A percentile compares a stretch with the other conserved stretches of the same genome.
These are phyloP conservation scores for Copromyces sp. DNA, from an alignment of 495 filamentous ascomycete species.

Conservation along the genomic window DNA sequence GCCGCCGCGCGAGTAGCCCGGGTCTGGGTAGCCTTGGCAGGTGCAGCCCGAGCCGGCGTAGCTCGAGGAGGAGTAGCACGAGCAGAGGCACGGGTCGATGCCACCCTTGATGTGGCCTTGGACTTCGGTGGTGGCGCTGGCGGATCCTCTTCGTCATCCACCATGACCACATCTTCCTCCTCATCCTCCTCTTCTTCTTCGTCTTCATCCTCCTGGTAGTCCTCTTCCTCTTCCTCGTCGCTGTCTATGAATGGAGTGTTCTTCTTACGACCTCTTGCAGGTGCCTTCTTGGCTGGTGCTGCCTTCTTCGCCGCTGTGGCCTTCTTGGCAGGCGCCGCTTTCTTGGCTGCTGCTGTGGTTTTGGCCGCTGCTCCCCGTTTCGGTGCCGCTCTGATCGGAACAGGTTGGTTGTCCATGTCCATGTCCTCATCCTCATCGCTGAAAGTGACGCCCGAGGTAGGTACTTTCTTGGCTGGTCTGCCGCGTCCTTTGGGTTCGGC, in stretches of 20 bases:
- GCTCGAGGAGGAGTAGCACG: slow-evolving; percentile 13
- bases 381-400: slow-evolving; percentile 17
- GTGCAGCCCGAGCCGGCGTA: slow-evolving; percentile 13
- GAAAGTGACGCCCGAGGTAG: slow-evolving; percentile 7
- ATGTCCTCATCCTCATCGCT: slow-evolving; percentile 30
- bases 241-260: slow-evolving; percentile 46
- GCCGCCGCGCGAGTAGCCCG: slow-evolving; percentile 24
- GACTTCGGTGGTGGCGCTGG: slow-evolving; percentile 18
- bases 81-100: not conserved
- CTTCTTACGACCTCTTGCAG: slow-evolving; percentile 35
- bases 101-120: not conserved
- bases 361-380: slow-evolving; percentile 29
- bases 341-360: slow-evolving; percentile 31
- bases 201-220: slow-evolving; percentile 53
- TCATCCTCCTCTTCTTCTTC: slow-evolving; percentile 51
- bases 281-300: slow-evolving; percentile 25
- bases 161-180: slow-evolving; percentile 52
- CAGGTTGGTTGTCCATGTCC: slow-evolving; percentile 24
- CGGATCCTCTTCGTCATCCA: slow-evolving; percentile 52
- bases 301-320: slow-evolving; percentile 33
- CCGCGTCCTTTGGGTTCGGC: slow-evolving; percentile 29
- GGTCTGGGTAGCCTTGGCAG: slow-evolving; percentile 27
- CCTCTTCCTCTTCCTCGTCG: slow-evolving; percentile 52
- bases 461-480: slow-evolving; percentile 10
- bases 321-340: slow-evolving; percentile 31